Percentiles rank a stretch among this genome's conserved stretches.
phyloP scores from a whole-genome alignment of 257 asterid genomes.

The Solanum etuberosum region DNA sequence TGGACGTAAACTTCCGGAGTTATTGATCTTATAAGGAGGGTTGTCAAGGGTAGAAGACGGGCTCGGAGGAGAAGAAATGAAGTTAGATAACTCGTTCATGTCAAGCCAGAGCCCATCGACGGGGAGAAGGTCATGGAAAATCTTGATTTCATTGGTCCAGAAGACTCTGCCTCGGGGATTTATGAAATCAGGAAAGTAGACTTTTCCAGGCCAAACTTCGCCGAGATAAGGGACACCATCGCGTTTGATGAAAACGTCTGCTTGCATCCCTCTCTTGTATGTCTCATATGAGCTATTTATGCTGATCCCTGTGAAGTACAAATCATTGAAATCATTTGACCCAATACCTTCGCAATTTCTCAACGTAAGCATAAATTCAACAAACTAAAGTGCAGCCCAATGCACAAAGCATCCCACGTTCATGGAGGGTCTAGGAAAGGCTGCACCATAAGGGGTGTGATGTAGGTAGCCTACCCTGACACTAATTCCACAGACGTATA shows the following conservation, averaged over 20 bases:
- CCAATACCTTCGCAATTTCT: not conserved
- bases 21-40: constrained; percentile 87
- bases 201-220: constrained; percentile 82
- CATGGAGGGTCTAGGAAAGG: not conserved
- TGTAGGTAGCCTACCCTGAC: not conserved
- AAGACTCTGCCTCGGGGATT: constrained; percentile 33
- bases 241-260: constrained; percentile 66
- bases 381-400: not conserved
- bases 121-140: constrained; percentile 42
- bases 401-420: not conserved
- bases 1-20: constrained; percentile 26
- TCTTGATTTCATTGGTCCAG: constrained; percentile 65
- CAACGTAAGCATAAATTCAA: not conserved
- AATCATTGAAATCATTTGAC: not conserved
- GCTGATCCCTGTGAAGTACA: constrained; percentile 37
- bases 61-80: constrained; percentile 51
- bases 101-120: constrained; percentile 89
- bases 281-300: constrained; percentile 52
- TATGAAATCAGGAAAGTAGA: constrained; percentile 77
- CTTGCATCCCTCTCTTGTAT: constrained; percentile 58
- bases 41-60: constrained; percentile 53
- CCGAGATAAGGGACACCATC: constrained; percentile 63
- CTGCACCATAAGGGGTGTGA: not conserved
- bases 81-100: constrained; percentile 86
- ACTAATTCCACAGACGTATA: not conserved